Evolutionary conservation across 805 yeast genomes (phyloP), one percentile per base, ranked within the genome.

Genomic region (Starmera pachycereana): DNA sequence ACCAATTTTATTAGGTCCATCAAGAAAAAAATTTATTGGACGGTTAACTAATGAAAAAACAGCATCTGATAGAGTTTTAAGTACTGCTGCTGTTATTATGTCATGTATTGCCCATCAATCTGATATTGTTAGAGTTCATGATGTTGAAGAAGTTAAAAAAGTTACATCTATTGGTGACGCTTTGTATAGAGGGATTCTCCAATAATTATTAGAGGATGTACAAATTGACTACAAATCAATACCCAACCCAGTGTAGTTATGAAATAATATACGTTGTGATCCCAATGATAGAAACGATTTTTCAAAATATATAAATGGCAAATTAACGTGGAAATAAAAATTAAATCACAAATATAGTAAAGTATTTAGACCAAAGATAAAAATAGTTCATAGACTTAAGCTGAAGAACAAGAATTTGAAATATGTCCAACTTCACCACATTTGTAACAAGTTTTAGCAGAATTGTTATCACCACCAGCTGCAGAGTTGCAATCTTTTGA

Each of bases 41-140:
- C 68, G 72, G 0, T 62, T 86, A 29, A 80, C 88, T 0, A 74
- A 73, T 8, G 79, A 73, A 41, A 58, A 62, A 3, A 63, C 54
- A 2, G 76, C 95, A 1, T 45, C 57, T 1, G 77, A 77, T n/a
- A 69, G 97, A 41, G 76, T 76, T 2, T 61, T 76, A 37, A 90
- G 94, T 11, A 87, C 96, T 0, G 78, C 78, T 9, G 84, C 95
- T 0, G 68, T 86, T 0, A 72, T 83, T 3, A 71, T 82, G 45
- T 78, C 94, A 0, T 74, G 92, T 45, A 71, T 87, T 31, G 80
- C 81, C 11, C 78, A 74, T 50, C 79, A 81, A 1, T 69, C 85
- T 0, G 90, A 88, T 56, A 77, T 92, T 16, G 84, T 90, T 1
- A 66, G 98, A 36, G 95, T 89, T 4, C 98, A 90, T 57, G 94